A percentile compares a stretch with the other conserved stretches of the same genome.
These are phyloP conservation scores for Diplosphaera chodatii DNA, from an alignment of 139 green algal genomes.

Conservation along the genomic window DNA sequence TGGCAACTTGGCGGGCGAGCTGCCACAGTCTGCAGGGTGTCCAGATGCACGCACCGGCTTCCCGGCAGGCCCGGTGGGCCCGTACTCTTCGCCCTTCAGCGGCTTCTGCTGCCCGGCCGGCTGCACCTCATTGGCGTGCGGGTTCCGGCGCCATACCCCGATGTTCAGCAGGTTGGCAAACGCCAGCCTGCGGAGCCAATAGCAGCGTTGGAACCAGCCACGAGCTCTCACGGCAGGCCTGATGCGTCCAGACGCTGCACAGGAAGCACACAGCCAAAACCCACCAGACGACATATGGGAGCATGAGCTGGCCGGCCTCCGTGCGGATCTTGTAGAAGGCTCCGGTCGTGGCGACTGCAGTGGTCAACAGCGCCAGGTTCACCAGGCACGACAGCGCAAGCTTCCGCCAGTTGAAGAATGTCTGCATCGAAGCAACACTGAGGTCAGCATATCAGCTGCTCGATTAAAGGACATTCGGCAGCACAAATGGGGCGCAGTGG, in stretches of 20 bases:
- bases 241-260: too few species aligned
- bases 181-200: too few species aligned
- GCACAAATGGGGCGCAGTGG: too few species aligned
- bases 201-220: too few species aligned
- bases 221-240: too few species aligned
- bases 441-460: too few species aligned
- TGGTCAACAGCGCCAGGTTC: background rate
- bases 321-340: background rate
- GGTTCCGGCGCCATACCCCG: background rate
- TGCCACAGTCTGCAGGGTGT: too few species aligned
- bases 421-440: too few species aligned
- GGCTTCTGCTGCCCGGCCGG: background rate
- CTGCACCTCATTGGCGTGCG: background rate
- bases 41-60: background rate
- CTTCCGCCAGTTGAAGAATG: background rate
- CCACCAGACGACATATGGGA: background rate
- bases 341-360: background rate
- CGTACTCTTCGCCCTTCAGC: background rate
- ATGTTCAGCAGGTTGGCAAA: too few species aligned
- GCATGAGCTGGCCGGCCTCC: background rate
- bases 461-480: too few species aligned
- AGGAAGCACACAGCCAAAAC: too few species aligned
- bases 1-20: too few species aligned
- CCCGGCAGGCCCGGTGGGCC: background rate
- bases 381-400: background rate